Evolutionary conservation across 768 basidiomycete genomes (phyloP), one percentile per base, ranked within the genome.

Genomic region (Tubosaeta brunneosetosa): DNA sequence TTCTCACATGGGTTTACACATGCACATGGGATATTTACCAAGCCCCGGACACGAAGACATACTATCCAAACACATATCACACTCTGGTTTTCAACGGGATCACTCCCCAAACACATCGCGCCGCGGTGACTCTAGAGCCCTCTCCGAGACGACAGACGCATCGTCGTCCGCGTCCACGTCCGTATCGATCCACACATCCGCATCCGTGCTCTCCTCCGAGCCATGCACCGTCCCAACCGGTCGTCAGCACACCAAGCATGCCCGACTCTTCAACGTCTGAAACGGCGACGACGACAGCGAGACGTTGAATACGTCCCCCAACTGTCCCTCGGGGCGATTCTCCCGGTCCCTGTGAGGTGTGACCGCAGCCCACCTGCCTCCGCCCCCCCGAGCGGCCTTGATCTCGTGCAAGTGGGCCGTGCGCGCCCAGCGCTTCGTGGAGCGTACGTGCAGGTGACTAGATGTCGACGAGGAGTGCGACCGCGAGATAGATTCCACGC

Each of bases 381-480:
- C 51, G 2, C 48, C 34, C 3, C 49, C 61, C 3, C 48, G 57
- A 10, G 34, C 16, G 1, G 52, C 41, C 49, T 72, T 76, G 52
- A 86, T 79, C 61, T 85, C 82, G 56, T 88, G 86, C 43, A 88
- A 58, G 71, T 88, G 86, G 4, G 86, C 82, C 0, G 74, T 84
- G 34, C 82, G 72, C 17, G 85, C 85, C 78, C 82, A 84, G 37
- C 75, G 76, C 55, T 77, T 79, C 16, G 78, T 77, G 0, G 73
- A 74, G 49, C 78, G 63, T 6, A 10, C 49, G 1, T 52, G 53
- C 3, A 44, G 25, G 9, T 57, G 58, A 1, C 58, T 46, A 7
- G 65, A 55, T 6, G 55, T 52, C 0, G 57, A 62, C n/a, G 65
- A 66, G 16, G 65, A 66, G 17, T 61, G 61, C 0, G 61, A 65